phyloP scores from a whole-genome alignment of 352 stramenopile genomes.

The Thalassiosira hispida region DNA sequence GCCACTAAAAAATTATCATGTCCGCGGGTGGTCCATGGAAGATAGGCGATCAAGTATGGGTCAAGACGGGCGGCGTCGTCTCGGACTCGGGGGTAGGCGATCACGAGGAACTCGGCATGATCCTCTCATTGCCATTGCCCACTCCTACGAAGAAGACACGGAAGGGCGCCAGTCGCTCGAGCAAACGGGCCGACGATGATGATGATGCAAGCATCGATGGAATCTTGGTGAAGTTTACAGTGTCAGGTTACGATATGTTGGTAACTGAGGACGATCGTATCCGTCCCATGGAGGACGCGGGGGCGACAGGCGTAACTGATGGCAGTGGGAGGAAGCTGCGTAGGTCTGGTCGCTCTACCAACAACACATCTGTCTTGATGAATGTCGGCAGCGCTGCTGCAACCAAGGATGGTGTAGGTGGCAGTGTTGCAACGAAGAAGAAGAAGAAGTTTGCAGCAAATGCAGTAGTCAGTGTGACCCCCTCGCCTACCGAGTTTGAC shows the following conservation, averaged over 20 bases:
- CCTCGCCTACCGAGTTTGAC: conserved; percentile 26
- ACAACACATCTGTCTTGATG: neutral
- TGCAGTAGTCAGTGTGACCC: conserved; percentile 16
- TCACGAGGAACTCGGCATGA: conserved; percentile 23
- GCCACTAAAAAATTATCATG: no score
- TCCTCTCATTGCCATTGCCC: neutral
- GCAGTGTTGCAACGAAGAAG: neutral
- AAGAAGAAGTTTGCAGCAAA: neutral
- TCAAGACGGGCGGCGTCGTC: neutral
- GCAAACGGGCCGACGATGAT: neutral
- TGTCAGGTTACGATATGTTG: neutral
- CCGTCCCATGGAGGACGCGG: conserved; percentile 7
- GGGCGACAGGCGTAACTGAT: neutral
- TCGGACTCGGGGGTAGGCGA: conserved; percentile 1
- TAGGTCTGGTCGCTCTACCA: conserved; percentile 4
- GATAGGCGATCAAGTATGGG: conserved; percentile 28
- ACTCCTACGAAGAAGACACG: neutral
- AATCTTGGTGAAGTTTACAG: conserved; percentile 8
- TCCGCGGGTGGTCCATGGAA: no score
- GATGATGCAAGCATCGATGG: neutral
- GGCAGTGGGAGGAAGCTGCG: conserved; percentile 5
- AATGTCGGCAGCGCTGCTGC: neutral
- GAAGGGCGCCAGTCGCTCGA: neutral
- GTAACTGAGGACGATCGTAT: neutral
- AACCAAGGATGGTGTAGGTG: neutral